phyloP scores from a whole-genome alignment of 1,139 yeast genomes.

The Lodderomyces jiufengensis region DNA sequence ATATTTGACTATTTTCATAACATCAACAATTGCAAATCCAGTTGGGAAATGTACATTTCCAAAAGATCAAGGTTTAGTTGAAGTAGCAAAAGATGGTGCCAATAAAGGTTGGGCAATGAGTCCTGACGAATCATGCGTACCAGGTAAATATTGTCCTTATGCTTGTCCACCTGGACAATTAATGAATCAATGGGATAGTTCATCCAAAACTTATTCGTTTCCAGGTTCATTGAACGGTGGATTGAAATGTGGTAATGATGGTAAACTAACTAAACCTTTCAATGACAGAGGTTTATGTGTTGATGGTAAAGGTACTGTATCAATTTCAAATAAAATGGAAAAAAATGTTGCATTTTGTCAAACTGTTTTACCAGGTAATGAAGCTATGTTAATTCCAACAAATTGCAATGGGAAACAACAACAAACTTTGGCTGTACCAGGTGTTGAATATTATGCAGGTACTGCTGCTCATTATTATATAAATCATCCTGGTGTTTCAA shows the following conservation, averaged over 20 bases:
- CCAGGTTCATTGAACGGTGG: constrained; percentile 84
- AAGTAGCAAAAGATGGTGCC: constrained; percentile 52
- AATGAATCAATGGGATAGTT: constrained; percentile 75
- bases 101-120: constrained; percentile 91
- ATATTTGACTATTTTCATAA: not conserved
- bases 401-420: constrained; percentile 44
- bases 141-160: constrained; percentile 80
- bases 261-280: constrained; percentile 63
- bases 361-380: constrained; percentile 90
- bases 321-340: constrained; percentile 53
- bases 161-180: constrained; percentile 85
- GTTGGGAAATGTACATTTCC: constrained; percentile 57
- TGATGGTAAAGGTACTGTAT: constrained; percentile 71
- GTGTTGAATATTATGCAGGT: constrained; percentile 63
- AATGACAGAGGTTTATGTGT: constrained; percentile 60
- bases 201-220: constrained; percentile 54
- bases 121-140: constrained; percentile 67
- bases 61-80: constrained; percentile 57
- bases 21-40: constrained; percentile 6
- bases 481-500: constrained; percentile 81
- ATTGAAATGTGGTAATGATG: constrained; percentile 66
- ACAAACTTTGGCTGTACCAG: constrained; percentile 75
- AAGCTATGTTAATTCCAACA: constrained; percentile 90
- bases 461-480: constrained; percentile 87
- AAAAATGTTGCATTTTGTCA: constrained; percentile 80